Percentiles rank a stretch among this genome's conserved stretches.
phyloP scores from a whole-genome alignment of 2,329 filamentous ascomycete genomes.

The Macroventuria anomochaeta region DNA sequence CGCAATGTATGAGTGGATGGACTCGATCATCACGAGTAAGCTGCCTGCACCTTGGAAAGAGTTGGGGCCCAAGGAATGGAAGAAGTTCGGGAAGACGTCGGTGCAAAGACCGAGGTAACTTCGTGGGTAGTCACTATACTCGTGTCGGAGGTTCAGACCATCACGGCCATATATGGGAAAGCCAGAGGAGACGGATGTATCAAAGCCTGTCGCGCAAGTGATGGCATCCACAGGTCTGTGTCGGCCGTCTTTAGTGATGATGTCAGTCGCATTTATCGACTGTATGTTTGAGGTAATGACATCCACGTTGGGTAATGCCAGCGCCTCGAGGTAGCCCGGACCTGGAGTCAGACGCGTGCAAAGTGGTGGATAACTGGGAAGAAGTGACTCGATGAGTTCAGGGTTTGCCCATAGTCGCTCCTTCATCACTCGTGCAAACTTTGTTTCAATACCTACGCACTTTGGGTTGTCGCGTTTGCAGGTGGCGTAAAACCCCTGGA shows the following conservation, averaged over 20 bases:
- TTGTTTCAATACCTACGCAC: too few species aligned
- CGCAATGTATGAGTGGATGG: not conserved
- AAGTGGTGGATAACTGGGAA: slow-evolving; percentile 54
- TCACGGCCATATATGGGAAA: slow-evolving; percentile 29
- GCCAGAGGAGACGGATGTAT: slow-evolving; percentile 47
- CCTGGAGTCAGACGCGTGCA: slow-evolving; percentile 60
- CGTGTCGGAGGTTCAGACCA: not conserved
- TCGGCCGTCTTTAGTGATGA: slow-evolving; percentile 22
- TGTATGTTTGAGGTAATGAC: slow-evolving; percentile 43
- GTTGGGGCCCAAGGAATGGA: not conserved
- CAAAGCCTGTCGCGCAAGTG: slow-evolving; percentile 56
- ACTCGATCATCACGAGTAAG: not conserved
- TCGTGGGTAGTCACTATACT: not conserved
- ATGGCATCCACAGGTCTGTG: slow-evolving; percentile 52
- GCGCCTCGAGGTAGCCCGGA: slow-evolving; percentile 59
- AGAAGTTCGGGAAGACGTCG: not conserved
- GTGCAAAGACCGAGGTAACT: not conserved
- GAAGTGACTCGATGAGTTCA: slow-evolving; percentile 51
- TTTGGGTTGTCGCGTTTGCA: too few species aligned
- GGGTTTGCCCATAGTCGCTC: slow-evolving; percentile 46
- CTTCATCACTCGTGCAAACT: too few species aligned
- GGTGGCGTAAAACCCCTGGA: too few species aligned
- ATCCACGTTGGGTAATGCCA: slow-evolving; percentile 50
- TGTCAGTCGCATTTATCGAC: not conserved
- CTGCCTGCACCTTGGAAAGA: not conserved